Conservation (phyloP, 2,329 filamentous ascomycete species). For the Alternaria consortialis region DNA sequence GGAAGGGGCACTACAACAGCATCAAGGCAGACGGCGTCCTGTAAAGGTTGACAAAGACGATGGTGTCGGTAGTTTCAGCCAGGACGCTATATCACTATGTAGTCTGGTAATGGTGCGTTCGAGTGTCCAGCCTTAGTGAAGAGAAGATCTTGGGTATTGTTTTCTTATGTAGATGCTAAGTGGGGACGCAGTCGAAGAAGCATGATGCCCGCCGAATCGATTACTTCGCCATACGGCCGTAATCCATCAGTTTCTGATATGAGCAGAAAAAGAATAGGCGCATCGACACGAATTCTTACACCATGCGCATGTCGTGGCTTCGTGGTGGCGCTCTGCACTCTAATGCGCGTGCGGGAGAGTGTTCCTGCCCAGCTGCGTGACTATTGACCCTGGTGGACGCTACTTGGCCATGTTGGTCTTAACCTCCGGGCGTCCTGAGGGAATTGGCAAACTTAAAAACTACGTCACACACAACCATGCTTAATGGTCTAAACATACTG, state of each 20-base stretch:
- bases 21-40: conserved; percentile 11
- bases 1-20: conserved; percentile 4
- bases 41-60: background rate
- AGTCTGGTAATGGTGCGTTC: background rate
- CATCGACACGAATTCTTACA: background rate
- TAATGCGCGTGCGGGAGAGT: conserved; percentile 27
- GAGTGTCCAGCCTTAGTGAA: background rate
- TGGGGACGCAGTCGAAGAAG: conserved; percentile 7
- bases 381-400: background rate
- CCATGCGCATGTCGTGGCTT: conserved; percentile 1
- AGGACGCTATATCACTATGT: background rate
- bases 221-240: background rate
- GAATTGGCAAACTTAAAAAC: conserved; percentile 24
- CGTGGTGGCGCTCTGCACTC: conserved; percentile 12
- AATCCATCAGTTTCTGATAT: background rate
- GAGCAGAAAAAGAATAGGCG: background rate
- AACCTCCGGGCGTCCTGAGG: conserved; percentile 7
- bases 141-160: conserved; percentile 3
- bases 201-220: background rate
- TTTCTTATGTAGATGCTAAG: conserved; percentile 14
- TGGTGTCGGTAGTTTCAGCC: background rate
- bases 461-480: conserved; percentile 34
- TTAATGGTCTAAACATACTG: conserved; percentile 17
- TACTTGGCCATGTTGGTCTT: conserved; percentile 10
- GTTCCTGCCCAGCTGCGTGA: conserved; percentile 21